A percentile compares a stretch with the other conserved stretches of the same genome.
Conservation (phyloP, 2,329 filamentous ascomycete species). For the Cytospora mali region DNA sequence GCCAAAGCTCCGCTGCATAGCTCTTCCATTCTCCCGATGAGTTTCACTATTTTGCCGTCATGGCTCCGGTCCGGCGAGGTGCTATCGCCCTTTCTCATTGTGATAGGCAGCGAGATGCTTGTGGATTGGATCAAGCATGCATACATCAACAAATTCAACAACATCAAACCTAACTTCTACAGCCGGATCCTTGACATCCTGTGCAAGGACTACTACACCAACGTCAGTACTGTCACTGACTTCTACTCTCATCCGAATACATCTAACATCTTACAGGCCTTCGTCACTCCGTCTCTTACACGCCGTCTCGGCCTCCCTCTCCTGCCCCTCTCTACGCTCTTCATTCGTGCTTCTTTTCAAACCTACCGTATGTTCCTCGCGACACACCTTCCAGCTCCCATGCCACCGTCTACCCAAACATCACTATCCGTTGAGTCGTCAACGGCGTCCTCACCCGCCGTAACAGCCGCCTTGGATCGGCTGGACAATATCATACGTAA, state of each 20-base stretch:
- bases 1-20: conserved; percentile 64
- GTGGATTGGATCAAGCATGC: conserved; percentile 97
- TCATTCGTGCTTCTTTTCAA: conserved; percentile 91
- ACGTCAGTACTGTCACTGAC: conserved; percentile 55
- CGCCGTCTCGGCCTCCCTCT: conserved; percentile 88
- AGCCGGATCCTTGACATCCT: conserved; percentile 87
- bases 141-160: conserved; percentile 99
- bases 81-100: conserved; percentile 88
- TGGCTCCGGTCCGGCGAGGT: conserved; percentile 81
- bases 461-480: conserved; percentile 75
- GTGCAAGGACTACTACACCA: conserved; percentile 97
- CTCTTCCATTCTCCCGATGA: conserved; percentile 80
- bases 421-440: conserved; percentile 66
- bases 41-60: conserved; percentile 85
- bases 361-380: conserved; percentile 98
- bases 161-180: conserved; percentile 89
- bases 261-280: conserved; percentile 60
- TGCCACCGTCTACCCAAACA: conserved; percentile 66
- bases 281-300: conserved; percentile 86
- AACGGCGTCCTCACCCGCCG: conserved; percentile 68
- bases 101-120: conserved; percentile 93
- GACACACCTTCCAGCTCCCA: conserved; percentile 76
- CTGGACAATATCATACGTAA: conserved; percentile 78
- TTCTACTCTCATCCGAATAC: neutral
- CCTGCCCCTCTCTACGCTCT: conserved; percentile 89